Base-by-base conservation (phyloP, 129 eudicot genomes). In the Helichrysum umbraculigerum region DNA sequence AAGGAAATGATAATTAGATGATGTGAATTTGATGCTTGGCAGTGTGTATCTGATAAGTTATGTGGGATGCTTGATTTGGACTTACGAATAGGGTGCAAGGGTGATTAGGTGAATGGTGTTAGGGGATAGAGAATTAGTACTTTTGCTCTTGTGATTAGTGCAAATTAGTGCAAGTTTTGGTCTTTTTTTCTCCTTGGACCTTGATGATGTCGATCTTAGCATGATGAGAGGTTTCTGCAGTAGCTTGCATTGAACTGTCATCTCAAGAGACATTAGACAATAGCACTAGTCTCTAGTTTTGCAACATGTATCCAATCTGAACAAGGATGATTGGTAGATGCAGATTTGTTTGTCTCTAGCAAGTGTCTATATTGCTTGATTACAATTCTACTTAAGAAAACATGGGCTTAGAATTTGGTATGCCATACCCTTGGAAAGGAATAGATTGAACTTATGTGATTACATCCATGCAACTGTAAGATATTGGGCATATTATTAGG, bases 31-130 rank as follows among this genome's bases (percentile, higher is more conserved):
- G 73, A 34, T 51, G 67, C 50, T 71, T 30, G 21, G 41, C 34
- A 37, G 78, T 62, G 6, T 66, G 66, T 65, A 66, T 25, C 66
- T 73, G 57, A 52, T 70, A 25, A 41, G 7, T 57, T 73, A 73
- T 39, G 6, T 6, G 60, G 34, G 52, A 17, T 52, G 66, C n/a
- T 28, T 16, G 63, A 29, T 50, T 51, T 33, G 64, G 42, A 0
- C 15, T 10, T 6, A 6, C 29, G 42, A 11, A 17, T 52, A 8
- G 64, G 47, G 44, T 54, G 54, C 34, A 33, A 33, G 66, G 50
- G 34, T 3, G 21, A 42, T 44, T 57, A 42, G 20, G 67, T 20
- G 66, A 35, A 34, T 59, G 22, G 22, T 10, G 2, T 47, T 4
- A 70, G 22, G 25, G 60, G 68, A 37, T 29, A 70, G 61, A 51